Evolutionary conservation across 768 basidiomycete genomes (phyloP), one percentile per base, ranked within the genome.

Genomic region (Termitomyces sp.): DNA sequence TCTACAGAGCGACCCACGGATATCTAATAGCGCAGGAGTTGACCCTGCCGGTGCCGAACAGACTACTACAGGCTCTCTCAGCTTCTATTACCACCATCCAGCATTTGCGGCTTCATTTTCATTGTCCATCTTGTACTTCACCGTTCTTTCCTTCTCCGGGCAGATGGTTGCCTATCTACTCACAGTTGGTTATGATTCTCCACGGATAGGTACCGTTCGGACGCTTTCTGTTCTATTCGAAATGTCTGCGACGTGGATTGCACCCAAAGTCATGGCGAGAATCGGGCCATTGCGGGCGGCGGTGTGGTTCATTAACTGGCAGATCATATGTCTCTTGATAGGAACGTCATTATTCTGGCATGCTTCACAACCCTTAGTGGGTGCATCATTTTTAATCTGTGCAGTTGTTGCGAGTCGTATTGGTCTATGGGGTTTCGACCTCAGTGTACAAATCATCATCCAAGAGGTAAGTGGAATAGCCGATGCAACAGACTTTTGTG

Each of bases 371-470:
- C 62, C 60, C 23, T 38, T 58, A 19, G 12, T 57, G 11, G 64
- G 58, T 28, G 62, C 62, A 6, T 46, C 54, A 3, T 63, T 62
- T 11, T 53, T 70, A 2, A 59, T 68, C 14, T 66, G 48, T 12
- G 63, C 59, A 19, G 63, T 66, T 10, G 65, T 65, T 23, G 41
- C 63, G n/a, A 69, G 68, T 49, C 62, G 69, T 5, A 44, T 68
- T 11, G 68, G 69, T 12, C 60, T 70, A 14, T 69, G 69, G 69
- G 68, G 68, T 10, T 70, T 69, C 33, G 68, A 70, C 53, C 62
- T 70, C 19, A 62, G 63, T 41, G 64, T 60, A 3, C 69, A 70
- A 51, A 53, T 63, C 7, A 62, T 69, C 37, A 59, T 69, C n/a
- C 69, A 70, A 57, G 60, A 63, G 53, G 65, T 64, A n/a, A 31